Evolutionary conservation across 2,329 filamentous ascomycete genomes (phyloP).

Genomic region (Colletotrichum sp.): DNA sequence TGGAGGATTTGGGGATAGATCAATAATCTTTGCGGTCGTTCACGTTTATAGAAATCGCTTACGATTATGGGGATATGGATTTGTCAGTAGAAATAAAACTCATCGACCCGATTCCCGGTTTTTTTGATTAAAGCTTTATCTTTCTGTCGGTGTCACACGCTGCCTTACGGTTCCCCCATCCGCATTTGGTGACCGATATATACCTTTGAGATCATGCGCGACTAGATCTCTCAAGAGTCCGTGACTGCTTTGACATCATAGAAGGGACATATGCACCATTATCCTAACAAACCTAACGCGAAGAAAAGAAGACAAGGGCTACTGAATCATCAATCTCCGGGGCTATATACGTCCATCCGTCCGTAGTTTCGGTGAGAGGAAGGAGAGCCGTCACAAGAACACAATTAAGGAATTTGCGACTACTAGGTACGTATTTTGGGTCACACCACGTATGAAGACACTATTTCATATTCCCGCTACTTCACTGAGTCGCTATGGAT

Average conservation of each 20-base stretch:
- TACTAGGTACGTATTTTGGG: no score
- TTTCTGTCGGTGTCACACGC: neutral
- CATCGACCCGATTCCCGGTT: neutral
- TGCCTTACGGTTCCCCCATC: neutral
- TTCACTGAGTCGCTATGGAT: no score
- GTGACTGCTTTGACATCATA: neutral
- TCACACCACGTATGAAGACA: no score
- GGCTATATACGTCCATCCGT: neutral
- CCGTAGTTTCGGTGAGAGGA: neutral
- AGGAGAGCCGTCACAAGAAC: no score
- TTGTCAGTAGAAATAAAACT: neutral
- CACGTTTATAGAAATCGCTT: neutral
- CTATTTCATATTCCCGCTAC: no score
- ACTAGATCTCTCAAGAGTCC: no score
- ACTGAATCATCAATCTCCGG: neutral
- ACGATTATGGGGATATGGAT: neutral
- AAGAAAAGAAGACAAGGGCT: neutral
- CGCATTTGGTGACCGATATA: neutral
- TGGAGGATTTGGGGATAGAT: neutral
- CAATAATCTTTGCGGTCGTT: neutral
- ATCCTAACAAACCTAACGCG: neutral
- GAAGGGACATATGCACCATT: neutral
- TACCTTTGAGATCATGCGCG: fast-evolving
- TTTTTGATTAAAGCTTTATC: neutral
- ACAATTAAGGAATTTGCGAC: no score